Evolutionary conservation across 768 basidiomycete genomes (phyloP).

Genomic region (Termitomyces sp.): DNA sequence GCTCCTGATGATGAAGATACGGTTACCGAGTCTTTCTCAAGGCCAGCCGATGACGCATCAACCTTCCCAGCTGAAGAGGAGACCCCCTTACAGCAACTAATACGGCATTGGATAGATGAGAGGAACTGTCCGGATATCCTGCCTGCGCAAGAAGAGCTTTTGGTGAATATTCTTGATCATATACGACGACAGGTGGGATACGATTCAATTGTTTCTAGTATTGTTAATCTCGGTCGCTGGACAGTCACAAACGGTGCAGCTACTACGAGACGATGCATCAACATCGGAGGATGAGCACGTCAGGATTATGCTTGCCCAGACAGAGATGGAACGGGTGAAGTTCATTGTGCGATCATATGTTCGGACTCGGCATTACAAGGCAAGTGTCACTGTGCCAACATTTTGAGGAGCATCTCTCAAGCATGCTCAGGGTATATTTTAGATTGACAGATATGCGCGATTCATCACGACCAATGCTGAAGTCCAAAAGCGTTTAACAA

Average conservation of each 20-base stretch:
- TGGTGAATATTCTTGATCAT: constrained; percentile 65
- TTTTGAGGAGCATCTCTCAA: constrained; percentile 9
- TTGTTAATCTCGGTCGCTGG: constrained; percentile 1
- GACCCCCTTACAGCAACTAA: constrained; percentile 63
- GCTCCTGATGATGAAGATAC: constrained; percentile 31
- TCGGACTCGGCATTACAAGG: constrained; percentile 83
- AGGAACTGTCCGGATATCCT: constrained; percentile 77
- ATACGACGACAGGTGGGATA: constrained; percentile 72
- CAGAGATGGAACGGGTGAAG: constrained; percentile 91
- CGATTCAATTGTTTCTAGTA: not conserved
- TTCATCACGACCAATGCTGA: constrained; percentile 67
- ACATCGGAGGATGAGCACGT: constrained; percentile 93
- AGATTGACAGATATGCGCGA: constrained; percentile 89
- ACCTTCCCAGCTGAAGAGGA: constrained; percentile 27
- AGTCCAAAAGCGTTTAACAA: constrained; percentile 73
- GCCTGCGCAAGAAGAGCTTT: constrained; percentile 62
- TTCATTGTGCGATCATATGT: constrained; percentile 89
- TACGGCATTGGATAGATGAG: constrained; percentile 84
- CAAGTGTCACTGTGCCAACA: constrained; percentile 21
- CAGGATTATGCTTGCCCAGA: constrained; percentile 88
- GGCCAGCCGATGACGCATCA: constrained; percentile 1
- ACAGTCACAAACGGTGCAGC: constrained; percentile 75
- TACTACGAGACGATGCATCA: constrained; percentile 71
- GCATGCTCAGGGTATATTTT: constrained; percentile 16
- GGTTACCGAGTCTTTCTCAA: constrained; percentile 20